Evolutionary conservation across 176 grass and related monocot species (phyloP).

Genomic region (Phyllostachys edulis): DNA sequence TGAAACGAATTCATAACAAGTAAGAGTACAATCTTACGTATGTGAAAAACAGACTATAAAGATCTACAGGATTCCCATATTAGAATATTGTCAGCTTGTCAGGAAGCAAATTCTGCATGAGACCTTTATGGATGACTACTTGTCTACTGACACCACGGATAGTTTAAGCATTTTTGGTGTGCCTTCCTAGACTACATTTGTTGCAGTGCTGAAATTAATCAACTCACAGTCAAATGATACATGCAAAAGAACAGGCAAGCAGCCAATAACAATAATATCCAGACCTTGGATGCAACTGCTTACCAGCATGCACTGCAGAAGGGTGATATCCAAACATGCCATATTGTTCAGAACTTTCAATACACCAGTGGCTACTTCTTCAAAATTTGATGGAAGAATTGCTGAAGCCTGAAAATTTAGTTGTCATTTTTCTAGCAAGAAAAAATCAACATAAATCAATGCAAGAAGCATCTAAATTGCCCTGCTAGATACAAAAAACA

Average conservation of each 20-base stretch:
- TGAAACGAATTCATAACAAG: slow-evolving; percentile 50
- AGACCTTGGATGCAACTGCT: slow-evolving; percentile 30
- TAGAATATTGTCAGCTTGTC: background rate
- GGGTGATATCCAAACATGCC: slow-evolving; percentile 81
- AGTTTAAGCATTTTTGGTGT: background rate
- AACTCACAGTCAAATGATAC: background rate
- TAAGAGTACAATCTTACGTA: slow-evolving; percentile 18
- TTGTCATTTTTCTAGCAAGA: slow-evolving; percentile 32
- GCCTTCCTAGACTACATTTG: slow-evolving; percentile 5
- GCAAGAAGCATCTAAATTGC: slow-evolving; percentile 15
- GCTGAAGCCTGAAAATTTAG: slow-evolving; percentile 59
- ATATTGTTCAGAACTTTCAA: slow-evolving; percentile 98
- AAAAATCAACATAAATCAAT: slow-evolving; percentile 7
- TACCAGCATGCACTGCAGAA: slow-evolving; percentile 97
- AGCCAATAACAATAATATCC: slow-evolving; percentile 18
- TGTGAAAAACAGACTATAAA: background rate
- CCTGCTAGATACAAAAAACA: background rate
- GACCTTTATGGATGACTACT: background rate
- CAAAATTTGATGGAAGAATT: slow-evolving; percentile 99
- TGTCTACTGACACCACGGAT: slow-evolving; percentile 10
- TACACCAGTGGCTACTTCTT: slow-evolving; percentile 96
- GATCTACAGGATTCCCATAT: slow-evolving; percentile 16
- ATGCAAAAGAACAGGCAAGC: slow-evolving; percentile 16
- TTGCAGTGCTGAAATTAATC: slow-evolving; percentile 7
- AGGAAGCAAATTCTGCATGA: slow-evolving; percentile 21